Base-by-base conservation (phyloP, 768 basidiomycete species). In the Sporobolomyces roseus region DNA sequence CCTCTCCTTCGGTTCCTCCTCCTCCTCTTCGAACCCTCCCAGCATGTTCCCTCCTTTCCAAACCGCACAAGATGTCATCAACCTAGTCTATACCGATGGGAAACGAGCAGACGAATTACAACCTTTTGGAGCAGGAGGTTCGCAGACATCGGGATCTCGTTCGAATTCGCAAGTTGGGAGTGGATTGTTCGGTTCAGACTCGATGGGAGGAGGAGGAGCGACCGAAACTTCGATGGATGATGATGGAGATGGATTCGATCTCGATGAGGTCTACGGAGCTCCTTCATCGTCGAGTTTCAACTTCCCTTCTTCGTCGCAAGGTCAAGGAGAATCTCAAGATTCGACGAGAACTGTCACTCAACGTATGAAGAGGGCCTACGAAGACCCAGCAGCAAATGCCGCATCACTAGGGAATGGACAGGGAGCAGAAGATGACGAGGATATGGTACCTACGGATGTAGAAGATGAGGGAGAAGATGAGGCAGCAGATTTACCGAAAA, bases 361-460 rank as follows among this genome's bases (percentile, higher is more conserved):
- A 45, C 38, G 60, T 6, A 9, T 62, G 25, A 70, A 70, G 48
- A 58, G 69, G 9, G 49, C 53, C 2, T 53, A 45, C 41, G 63
- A 50, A 46, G 61, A 27, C 9, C 10, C 38, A 23, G 61, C 25
- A 16, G 45, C 30, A 9, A 25, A 14, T 25, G 32, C 25, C 12
- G 4, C 58, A 38, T 48, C 43, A 3, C 36, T 38, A 9, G 58
- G 33, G 27, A 32, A 54, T 2, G 54, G 21, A 29, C n/a, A 19
- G 8, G 45, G 32, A 48, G 49, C 19, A 21, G 55, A 29, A 16
- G 69, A 66, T 7, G 69, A 70, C 50, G 65, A 66, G 17, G 69
- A 66, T 21, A 66, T 70, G 69, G 64, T 21, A 12, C 29, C 64
- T n/a, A 70, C 69, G 2, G 69, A 70, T 49, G 65, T 70, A 41